Conservation (phyloP, 2,329 filamentous ascomycete species). For the Coniochaeta sp. region DNA sequence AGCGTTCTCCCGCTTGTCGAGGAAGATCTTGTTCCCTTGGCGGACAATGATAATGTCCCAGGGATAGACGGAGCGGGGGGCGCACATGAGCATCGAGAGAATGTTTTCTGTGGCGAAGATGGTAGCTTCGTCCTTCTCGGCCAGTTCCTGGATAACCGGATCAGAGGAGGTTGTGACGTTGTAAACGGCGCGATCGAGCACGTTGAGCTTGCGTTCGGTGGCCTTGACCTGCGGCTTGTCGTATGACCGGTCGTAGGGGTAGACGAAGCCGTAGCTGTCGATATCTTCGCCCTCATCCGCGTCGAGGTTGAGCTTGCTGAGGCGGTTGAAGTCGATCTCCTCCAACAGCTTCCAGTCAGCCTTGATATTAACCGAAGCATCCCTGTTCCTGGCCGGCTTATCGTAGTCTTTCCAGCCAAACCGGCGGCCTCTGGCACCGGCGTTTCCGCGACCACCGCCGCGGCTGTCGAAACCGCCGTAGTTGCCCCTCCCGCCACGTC, state of each 20-base stretch:
- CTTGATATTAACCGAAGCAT: constrained; percentile 93
- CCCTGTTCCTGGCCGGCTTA: constrained; percentile 93
- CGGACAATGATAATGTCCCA: constrained; percentile 96
- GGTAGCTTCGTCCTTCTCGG: constrained; percentile 90
- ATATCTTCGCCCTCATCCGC: constrained; percentile 92
- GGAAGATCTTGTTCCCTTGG: constrained; percentile 94
- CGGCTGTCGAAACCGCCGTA: constrained; percentile 60
- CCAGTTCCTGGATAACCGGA: constrained; percentile 92
- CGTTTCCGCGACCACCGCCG: constrained; percentile 56
- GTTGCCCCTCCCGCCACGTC: constrained; percentile 54
- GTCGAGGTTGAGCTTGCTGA: constrained; percentile 92
- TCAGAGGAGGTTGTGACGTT: constrained; percentile 97
- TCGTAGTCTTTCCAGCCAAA: constrained; percentile 99
- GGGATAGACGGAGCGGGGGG: constrained; percentile 91
- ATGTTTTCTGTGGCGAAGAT: constrained; percentile 97
- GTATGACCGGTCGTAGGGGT: constrained; percentile 94
- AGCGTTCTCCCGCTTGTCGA: constrained; percentile 96
- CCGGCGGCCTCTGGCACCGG: constrained; percentile 68
- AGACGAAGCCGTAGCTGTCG: constrained; percentile 92
- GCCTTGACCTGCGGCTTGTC: constrained; percentile 91
- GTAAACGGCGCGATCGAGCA: constrained; percentile 91
- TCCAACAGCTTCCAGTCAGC: constrained; percentile 92
- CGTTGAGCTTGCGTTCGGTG: constrained; percentile 77
- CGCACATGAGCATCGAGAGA: constrained; percentile 98
- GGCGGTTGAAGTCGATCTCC: constrained; percentile 96